Conservation (phyloP, 139 green algal species). For the Chlamydomonas sp. region DNA sequence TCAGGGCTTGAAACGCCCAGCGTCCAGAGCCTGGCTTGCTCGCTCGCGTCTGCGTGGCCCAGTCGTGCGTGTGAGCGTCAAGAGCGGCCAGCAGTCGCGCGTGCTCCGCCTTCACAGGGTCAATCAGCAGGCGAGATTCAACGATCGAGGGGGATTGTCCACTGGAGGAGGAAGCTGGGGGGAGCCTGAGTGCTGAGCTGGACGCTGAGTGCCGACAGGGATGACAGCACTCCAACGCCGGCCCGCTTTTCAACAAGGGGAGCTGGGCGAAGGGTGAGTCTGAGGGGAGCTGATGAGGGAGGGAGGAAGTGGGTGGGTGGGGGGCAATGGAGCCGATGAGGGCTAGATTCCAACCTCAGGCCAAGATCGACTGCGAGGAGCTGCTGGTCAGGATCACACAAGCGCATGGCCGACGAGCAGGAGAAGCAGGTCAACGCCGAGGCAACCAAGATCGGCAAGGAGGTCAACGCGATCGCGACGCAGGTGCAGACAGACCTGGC, state of each 20-base stretch:
- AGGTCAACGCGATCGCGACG: slow-evolving; percentile 67
- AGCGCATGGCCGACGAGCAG: slow-evolving; percentile 77
- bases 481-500: slow-evolving; percentile 72
- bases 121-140: too few species aligned
- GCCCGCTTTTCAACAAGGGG: too few species aligned
- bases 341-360: slow-evolving; percentile 28
- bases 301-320: too few species aligned
- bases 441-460: slow-evolving; percentile 68
- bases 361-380: slow-evolving; percentile 79
- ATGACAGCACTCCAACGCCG: too few species aligned
- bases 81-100: slow-evolving; percentile 35
- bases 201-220: too few species aligned
- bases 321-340: too few species aligned
- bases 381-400: slow-evolving; percentile 84
- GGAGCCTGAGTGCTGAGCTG: too few species aligned
- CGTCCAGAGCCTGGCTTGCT: slow-evolving; percentile 17
- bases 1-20: slow-evolving; percentile 50
- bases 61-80: slow-evolving; percentile 8
- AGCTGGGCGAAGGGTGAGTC: too few species aligned
- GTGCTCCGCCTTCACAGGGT: slow-evolving; percentile 31
- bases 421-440: slow-evolving; percentile 67
- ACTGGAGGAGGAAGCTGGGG: too few species aligned
- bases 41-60: slow-evolving; percentile 36
- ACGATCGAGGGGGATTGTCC: too few species aligned
- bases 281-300: too few species aligned